Evolutionary conservation across 2,329 filamentous ascomycete species (phyloP).

Genomic region (Xylariaceae sp.): DNA sequence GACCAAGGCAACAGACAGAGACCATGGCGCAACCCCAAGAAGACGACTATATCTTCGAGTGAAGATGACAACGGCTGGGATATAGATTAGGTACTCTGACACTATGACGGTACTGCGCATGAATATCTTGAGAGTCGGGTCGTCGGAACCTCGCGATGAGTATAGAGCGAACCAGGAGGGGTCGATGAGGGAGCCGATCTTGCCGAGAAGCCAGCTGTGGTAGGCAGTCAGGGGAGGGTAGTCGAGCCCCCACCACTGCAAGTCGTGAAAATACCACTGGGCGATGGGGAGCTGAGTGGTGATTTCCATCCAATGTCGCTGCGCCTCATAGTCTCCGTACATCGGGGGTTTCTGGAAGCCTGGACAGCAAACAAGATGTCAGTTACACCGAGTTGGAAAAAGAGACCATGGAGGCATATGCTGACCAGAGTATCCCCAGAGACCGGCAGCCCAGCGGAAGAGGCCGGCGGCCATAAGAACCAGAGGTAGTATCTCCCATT

Average conservation of each 20-base stretch:
- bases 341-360: constrained; percentile 80
- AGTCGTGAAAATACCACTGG: constrained; percentile 96
- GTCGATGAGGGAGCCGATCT: constrained; percentile 75
- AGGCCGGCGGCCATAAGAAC: constrained; percentile 87
- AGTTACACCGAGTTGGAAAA: constrained; percentile 4
- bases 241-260: constrained; percentile 96
- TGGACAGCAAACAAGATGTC: constrained; percentile 34
- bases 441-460: constrained; percentile 85
- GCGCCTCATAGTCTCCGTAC: constrained; percentile 96
- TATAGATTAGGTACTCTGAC: constrained; percentile 85
- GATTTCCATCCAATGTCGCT: constrained; percentile 98
- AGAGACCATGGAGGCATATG: constrained; percentile 4
- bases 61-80: constrained; percentile 83
- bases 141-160: constrained; percentile 75
- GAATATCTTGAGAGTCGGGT: constrained; percentile 79
- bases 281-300: constrained; percentile 84
- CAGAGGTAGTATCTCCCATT: constrained; percentile 88
- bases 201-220: constrained; percentile 93
- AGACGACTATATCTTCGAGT: constrained; percentile 75
- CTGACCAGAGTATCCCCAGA: constrained; percentile 93
- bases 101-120: constrained; percentile 91
- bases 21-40: constrained; percentile 75
- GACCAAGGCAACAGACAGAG: constrained; percentile 76
- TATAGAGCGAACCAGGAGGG: constrained; percentile 84
- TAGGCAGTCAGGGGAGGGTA: constrained; percentile 97